Conservation (phyloP, 2,329 filamentous ascomycete genomes). For the Venturiaceae sp. region DNA sequence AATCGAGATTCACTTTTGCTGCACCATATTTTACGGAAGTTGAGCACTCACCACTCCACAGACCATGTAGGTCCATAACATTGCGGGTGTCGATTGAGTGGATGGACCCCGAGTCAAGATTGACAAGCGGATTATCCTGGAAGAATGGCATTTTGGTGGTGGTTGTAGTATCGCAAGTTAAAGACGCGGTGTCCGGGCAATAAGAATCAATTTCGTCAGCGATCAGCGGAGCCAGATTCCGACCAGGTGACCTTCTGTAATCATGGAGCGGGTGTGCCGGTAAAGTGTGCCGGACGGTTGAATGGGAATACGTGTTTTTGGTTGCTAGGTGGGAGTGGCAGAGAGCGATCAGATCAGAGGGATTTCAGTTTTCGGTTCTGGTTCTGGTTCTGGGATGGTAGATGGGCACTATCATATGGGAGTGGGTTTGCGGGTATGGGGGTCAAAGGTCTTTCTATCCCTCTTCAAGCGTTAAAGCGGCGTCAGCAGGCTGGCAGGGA, state of each 20-base stretch:
- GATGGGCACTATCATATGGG: too few species aligned
- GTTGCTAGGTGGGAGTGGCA: neutral
- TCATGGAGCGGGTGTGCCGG: neutral
- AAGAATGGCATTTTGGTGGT: conserved; percentile 61
- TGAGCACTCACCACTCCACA: conserved; percentile 75
- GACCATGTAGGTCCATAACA: conserved; percentile 86
- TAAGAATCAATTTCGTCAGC: neutral
- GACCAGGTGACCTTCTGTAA: neutral
- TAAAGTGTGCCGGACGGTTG: neutral
- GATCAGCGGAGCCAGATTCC: neutral
- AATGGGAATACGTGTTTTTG: neutral
- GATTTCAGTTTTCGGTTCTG: too few species aligned
- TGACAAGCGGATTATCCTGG: conserved; percentile 77
- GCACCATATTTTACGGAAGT: too few species aligned
- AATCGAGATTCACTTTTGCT: too few species aligned
- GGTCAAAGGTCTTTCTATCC: too few species aligned
- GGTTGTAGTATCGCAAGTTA: too few species aligned
- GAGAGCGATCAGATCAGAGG: too few species aligned
- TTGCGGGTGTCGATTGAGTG: conserved; percentile 92
- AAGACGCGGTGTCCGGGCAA: neutral
- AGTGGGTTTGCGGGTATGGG: too few species aligned
- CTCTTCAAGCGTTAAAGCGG: too few species aligned
- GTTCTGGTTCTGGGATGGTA: too few species aligned
- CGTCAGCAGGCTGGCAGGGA: too few species aligned
- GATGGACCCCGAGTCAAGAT: conserved; percentile 84